phyloP scores from a whole-genome alignment of 306 rosid species.

The Corylus americana region DNA sequence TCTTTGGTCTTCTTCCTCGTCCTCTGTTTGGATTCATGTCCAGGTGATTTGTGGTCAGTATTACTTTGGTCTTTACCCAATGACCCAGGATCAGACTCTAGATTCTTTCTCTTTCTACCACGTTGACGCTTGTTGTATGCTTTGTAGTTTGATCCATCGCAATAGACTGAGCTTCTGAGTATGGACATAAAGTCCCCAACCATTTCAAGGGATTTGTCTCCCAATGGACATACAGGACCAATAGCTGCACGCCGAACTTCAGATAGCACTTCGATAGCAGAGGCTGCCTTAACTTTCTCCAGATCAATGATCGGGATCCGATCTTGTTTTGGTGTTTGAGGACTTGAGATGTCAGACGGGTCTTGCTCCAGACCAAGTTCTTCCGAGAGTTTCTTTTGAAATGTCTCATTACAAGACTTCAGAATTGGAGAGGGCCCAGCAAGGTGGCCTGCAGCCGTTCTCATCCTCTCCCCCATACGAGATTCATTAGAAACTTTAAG shows the following conservation, averaged over 20 bases:
- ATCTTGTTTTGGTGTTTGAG: slow-evolving; percentile 31
- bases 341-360: slow-evolving; percentile 30
- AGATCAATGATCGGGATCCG: slow-evolving; percentile 42
- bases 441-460: slow-evolving; percentile 29
- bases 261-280: slow-evolving; percentile 43
- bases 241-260: slow-evolving; percentile 47
- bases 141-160: slow-evolving; percentile 41
- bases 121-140: slow-evolving; percentile 33
- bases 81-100: slow-evolving; percentile 36
- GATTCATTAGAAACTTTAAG: slow-evolving; percentile 24
- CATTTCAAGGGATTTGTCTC: slow-evolving; percentile 31
- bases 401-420: slow-evolving; percentile 21
- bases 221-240: slow-evolving; percentile 33
- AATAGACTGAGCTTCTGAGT: slow-evolving; percentile 58
- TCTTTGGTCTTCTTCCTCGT: slow-evolving; percentile 35
- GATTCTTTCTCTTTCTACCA: slow-evolving; percentile 56
- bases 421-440: slow-evolving; percentile 24
- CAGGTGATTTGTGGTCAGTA: slow-evolving; percentile 9
- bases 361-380: slow-evolving; percentile 25
- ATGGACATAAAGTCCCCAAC: slow-evolving; percentile 42
- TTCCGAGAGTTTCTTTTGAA: slow-evolving; percentile 27
- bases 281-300: slow-evolving; percentile 35
- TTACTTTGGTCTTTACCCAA: slow-evolving; percentile 28
- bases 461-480: slow-evolving; percentile 24
- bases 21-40: slow-evolving; percentile 32